phyloP scores from a whole-genome alignment of 257 asterid species.

The Petunia secreta region DNA sequence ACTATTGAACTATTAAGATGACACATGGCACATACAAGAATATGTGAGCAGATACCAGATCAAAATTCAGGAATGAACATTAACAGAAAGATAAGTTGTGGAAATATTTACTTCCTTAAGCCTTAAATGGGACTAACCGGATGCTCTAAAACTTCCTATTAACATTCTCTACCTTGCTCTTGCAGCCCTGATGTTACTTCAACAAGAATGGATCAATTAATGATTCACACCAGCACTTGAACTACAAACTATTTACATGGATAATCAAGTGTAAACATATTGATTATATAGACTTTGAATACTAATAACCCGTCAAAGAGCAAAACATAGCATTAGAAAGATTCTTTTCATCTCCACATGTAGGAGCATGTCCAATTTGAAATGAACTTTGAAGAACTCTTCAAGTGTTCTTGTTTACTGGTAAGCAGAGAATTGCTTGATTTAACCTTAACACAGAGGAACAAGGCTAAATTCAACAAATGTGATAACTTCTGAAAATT shows the following conservation, averaged over 20 bases:
- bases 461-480: no score
- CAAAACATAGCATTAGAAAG: neutral
- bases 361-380: neutral
- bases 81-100: neutral
- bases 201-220: neutral
- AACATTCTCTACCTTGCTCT: neutral
- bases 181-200: neutral
- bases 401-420: neutral
- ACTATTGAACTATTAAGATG: neutral
- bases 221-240: no score
- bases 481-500: no score
- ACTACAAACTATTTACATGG: neutral
- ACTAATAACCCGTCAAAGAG: neutral
- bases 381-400: neutral
- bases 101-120: no score
- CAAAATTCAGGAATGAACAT: slow-evolving; percentile 1
- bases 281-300: neutral
- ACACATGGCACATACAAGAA: neutral
- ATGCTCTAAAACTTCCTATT: neutral
- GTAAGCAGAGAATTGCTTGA: neutral
- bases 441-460: no score
- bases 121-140: neutral
- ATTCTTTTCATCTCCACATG: neutral
- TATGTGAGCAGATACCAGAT: neutral
- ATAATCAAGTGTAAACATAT: neutral